Evolutionary conservation across 768 basidiomycete genomes (phyloP).

Genomic region (Neoboletus brunneissimus): DNA sequence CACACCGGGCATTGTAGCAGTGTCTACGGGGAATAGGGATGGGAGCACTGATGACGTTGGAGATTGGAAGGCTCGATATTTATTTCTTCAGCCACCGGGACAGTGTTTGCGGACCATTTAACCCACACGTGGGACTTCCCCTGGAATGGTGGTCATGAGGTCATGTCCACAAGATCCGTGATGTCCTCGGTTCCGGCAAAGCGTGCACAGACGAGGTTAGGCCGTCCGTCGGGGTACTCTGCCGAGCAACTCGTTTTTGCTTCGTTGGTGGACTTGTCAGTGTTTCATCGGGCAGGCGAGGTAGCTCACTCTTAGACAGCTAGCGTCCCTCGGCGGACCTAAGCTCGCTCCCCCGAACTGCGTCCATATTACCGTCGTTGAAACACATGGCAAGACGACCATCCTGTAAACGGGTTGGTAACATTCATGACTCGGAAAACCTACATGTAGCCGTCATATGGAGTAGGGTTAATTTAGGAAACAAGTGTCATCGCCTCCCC

Average conservation of each 20-base stretch:
- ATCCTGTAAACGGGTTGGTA: not conserved
- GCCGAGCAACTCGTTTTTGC: not conserved
- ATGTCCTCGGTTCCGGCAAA: not conserved
- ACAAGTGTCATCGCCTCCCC: not conserved
- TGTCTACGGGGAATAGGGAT: not conserved
- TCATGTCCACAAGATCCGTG: constrained; percentile 3
- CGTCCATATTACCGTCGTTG: not conserved
- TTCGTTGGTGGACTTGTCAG: not conserved
- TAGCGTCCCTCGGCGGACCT: not conserved
- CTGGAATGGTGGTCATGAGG: not conserved
- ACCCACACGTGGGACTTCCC: not conserved
- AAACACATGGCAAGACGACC: not conserved
- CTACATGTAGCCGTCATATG: not conserved
- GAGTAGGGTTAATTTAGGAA: not conserved
- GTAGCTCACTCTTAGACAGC: not conserved
- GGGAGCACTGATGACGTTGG: not conserved
- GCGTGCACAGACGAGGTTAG: not conserved
- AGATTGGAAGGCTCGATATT: not conserved
- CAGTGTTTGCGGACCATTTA: constrained; percentile 9
- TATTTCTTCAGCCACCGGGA: constrained; percentile 6
- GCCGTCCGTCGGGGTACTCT: not conserved
- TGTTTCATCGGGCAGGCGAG: not conserved
- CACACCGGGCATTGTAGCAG: constrained; percentile 26
- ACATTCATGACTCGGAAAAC: not conserved
- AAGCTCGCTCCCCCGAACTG: not conserved